phyloP scores from a whole-genome alignment of 164 flowering plant genomes.

The Magnolia kwangsiensis region DNA sequence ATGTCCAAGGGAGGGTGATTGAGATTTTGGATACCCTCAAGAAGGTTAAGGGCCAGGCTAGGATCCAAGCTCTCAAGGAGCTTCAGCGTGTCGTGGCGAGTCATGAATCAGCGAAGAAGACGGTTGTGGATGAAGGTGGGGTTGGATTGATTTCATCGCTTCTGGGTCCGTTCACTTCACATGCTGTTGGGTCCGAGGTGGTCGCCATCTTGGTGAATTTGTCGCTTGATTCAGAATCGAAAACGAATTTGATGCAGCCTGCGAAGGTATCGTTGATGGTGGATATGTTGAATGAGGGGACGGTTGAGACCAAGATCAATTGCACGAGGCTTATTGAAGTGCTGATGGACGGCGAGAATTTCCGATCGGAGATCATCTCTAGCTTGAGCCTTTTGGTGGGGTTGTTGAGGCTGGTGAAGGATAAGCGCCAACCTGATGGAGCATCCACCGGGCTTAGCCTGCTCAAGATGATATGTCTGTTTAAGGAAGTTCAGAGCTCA shows the following conservation, averaged over 20 bases:
- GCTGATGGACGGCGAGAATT: conserved; percentile 64
- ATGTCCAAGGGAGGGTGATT: conserved; percentile 69
- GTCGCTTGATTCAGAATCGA: conserved; percentile 60
- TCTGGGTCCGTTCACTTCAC: conserved; percentile 81
- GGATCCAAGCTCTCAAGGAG: conserved; percentile 77
- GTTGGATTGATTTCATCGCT: conserved; percentile 49
- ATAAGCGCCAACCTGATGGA: conserved; percentile 59
- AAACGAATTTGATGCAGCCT: conserved; percentile 62
- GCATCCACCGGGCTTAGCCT: conserved; percentile 56
- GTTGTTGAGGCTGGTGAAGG: conserved; percentile 71
- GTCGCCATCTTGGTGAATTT: conserved; percentile 70
- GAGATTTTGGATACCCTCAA: conserved; percentile 66
- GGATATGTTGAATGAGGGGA: conserved; percentile 85
- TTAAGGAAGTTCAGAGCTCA: conserved; percentile 43
- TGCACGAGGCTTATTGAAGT: conserved; percentile 57
- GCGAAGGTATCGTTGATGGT: conserved; percentile 71
- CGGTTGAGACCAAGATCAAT: conserved; percentile 73
- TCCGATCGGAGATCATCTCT: conserved; percentile 51
- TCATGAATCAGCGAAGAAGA: conserved; percentile 59
- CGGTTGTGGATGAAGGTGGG: conserved; percentile 66
- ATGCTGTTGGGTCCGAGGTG: conserved; percentile 83
- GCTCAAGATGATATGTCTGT: conserved; percentile 51
- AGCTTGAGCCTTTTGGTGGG: conserved; percentile 82
- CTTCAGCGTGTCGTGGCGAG: conserved; percentile 49
- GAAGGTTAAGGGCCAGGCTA: conserved; percentile 76